Evolutionary conservation across 371 early-diverging fungal species (phyloP).

Genomic region (Rhizopus arrhizus): DNA sequence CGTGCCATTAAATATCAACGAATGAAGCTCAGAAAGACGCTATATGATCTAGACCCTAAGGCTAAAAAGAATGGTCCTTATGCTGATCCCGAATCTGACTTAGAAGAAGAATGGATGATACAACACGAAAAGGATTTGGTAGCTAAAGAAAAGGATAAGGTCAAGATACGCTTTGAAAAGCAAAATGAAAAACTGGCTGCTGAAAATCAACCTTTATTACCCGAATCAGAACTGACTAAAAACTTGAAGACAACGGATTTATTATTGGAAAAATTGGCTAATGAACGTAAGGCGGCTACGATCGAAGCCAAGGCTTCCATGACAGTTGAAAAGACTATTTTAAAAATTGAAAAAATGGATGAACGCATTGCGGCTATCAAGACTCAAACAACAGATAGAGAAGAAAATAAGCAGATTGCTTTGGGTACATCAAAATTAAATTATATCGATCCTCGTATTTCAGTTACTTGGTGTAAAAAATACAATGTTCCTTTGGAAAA

Average conservation of each 20-base stretch:
- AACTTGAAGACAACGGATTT: conserved; percentile 59
- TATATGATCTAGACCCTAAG: conserved; percentile 73
- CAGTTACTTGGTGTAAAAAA: conserved; percentile 91
- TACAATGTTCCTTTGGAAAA: conserved; percentile 89
- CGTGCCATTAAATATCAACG: conserved; percentile 84
- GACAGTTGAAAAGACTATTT: conserved; percentile 66
- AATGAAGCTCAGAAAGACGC: conserved; percentile 64
- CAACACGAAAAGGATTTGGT: conserved; percentile 59
- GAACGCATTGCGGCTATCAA: conserved; percentile 70
- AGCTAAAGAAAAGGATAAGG: conserved; percentile 64
- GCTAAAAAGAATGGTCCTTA: conserved; percentile 73
- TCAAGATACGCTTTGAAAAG: conserved; percentile 66
- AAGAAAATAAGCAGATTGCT: conserved; percentile 97
- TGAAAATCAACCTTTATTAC: conserved; percentile 51
- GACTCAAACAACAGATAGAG: conserved; percentile 80
- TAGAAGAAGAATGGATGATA: conserved; percentile 82
- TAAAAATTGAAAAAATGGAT: conserved; percentile 66
- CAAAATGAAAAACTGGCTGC: conserved; percentile 71
- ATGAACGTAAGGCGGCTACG: conserved; percentile 55
- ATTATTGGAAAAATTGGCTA: conserved; percentile 43
- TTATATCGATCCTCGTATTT: conserved; percentile 97
- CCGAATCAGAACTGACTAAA: conserved; percentile 59
- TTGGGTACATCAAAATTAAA: conserved; percentile 97
- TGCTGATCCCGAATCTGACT: conserved; percentile 69
- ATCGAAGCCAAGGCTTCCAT: conserved; percentile 37